Base-by-base conservation (phyloP, 208 protist species). In the Naegleria gruberi region DNA sequence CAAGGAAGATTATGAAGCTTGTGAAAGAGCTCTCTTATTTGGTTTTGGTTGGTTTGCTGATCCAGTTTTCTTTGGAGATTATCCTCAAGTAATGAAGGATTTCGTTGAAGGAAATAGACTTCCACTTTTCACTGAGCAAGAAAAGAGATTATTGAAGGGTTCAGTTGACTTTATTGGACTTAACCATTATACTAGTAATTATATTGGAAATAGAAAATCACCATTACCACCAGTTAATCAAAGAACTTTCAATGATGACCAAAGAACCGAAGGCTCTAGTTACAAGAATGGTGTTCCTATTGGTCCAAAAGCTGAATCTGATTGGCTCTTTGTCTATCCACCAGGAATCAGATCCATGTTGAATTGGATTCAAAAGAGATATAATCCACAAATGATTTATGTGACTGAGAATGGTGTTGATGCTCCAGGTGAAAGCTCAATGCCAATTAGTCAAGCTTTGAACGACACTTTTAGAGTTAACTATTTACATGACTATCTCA, bases 21-120 rank as follows among this genome's bases (percentile, higher is more conserved):
- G 81, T 41, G 34, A 87, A 47, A 55, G 90, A 30, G 19, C 12
- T 45, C 87, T 89, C 30, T 0, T 65, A 40, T 91, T 91, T 30
- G 10, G 15, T 17, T 43, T 91, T 19, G 90, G 90, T 43, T 91
- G 90, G 90, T 91, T 89, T 91, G 90, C 77, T 42, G 90, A 91
- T 51, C 90, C 90, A 74, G 46, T 91, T 37, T 42, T 91, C 5
- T 55, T 45, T 55, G 90, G 90, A 17, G 90, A 91, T 42, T 91
- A 91, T 85, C 90, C 90, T 37, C 26, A 84, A 42, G 40, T 41
- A 12, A 91, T 91, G 90, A 84, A 74, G 23, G 26, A 46, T 10
- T 41, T 34, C 41, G 30, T 89, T 37, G 51, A 65, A 65, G 90
- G 90, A 26, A 7, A 37, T 0, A 51, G 90, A 55, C 30, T 91